These are phyloP conservation scores for Corinectria fuckeliana DNA, from an alignment of 2,329 filamentous ascomycete species.

Conservation along the genomic window DNA sequence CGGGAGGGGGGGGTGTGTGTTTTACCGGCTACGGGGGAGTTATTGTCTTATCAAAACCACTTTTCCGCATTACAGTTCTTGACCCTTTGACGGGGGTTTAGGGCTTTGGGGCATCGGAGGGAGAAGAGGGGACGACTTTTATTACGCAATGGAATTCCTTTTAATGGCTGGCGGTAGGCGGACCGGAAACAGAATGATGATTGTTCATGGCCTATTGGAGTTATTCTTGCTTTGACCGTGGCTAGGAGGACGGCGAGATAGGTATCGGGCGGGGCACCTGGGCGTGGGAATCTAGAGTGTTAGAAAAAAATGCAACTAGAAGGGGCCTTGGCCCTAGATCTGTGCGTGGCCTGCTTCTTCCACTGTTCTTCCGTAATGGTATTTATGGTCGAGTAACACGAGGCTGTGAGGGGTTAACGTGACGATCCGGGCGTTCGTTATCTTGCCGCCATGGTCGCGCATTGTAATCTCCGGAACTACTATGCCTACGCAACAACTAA, in stretches of 20 bases:
- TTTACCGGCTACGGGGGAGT: slow-evolving; percentile 23
- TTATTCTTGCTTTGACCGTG: slow-evolving; percentile 6
- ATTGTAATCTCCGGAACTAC: not conserved
- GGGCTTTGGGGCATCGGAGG: not conserved
- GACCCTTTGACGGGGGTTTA: slow-evolving; percentile 2
- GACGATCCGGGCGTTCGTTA: not conserved
- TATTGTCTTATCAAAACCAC: slow-evolving; percentile 21
- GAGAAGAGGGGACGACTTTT: slow-evolving; percentile 8
- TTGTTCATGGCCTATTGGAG: slow-evolving; percentile 15
- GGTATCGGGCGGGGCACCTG: slow-evolving; percentile 20
- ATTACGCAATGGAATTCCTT: slow-evolving; percentile 4
- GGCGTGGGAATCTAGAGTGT: slow-evolving; percentile 34
- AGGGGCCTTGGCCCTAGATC: slow-evolving; percentile 17
- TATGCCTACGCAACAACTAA: not conserved
- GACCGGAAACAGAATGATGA: slow-evolving; percentile 34
- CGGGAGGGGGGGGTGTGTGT: slow-evolving; percentile 21
- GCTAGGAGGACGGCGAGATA: slow-evolving; percentile 5
- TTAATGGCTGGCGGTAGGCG: slow-evolving; percentile 8
- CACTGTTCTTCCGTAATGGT: not conserved
- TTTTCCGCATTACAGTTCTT: slow-evolving; percentile 16
- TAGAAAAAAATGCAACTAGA: slow-evolving; percentile 41
- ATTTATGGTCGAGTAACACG: not conserved
- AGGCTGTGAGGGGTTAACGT: not conserved
- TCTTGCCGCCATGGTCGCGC: not conserved
- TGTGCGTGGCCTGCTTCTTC: not conserved